These are phyloP conservation scores for Chrysoporthe austroafricana DNA, from an alignment of 2,329 filamentous ascomycete species.

Conservation along the genomic window DNA sequence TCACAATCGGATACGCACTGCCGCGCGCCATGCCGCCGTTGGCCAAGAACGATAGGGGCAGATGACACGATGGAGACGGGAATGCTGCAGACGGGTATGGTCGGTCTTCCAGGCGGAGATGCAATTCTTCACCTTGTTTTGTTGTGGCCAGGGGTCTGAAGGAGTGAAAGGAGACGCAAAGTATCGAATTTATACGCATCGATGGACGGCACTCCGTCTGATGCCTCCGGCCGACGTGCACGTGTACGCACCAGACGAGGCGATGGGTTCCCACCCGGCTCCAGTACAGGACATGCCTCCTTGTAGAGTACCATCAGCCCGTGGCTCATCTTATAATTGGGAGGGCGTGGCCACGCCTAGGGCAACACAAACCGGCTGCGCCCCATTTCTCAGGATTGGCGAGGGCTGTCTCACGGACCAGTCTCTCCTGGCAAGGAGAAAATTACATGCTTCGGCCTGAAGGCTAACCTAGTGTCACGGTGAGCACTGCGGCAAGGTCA, in stretches of 20 bases:
- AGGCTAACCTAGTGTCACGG: neutral
- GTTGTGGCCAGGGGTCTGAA: neutral
- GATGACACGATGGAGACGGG: slow-evolving; percentile 2
- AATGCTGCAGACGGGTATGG: neutral
- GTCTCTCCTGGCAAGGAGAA: neutral
- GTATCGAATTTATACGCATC: neutral
- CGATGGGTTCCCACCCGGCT: neutral
- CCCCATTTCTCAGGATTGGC: neutral
- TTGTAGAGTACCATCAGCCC: neutral
- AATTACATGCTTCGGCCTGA: neutral
- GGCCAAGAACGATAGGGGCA: neutral
- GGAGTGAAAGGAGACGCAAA: neutral
- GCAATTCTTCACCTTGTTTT: neutral
- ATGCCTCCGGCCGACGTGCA: neutral
- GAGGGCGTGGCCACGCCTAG: neutral
- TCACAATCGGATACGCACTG: neutral
- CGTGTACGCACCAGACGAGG: neutral
- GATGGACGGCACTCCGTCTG: neutral
- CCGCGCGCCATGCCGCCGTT: neutral
- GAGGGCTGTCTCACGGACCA: neutral
- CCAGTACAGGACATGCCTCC: neutral
- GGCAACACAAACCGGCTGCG: neutral
- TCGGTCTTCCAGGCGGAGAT: neutral
- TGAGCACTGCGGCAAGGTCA: neutral
- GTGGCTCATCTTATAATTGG: neutral